Base-by-base conservation (phyloP, 768 basidiomycete genomes). In the Strobilomyces dryophilus region DNA sequence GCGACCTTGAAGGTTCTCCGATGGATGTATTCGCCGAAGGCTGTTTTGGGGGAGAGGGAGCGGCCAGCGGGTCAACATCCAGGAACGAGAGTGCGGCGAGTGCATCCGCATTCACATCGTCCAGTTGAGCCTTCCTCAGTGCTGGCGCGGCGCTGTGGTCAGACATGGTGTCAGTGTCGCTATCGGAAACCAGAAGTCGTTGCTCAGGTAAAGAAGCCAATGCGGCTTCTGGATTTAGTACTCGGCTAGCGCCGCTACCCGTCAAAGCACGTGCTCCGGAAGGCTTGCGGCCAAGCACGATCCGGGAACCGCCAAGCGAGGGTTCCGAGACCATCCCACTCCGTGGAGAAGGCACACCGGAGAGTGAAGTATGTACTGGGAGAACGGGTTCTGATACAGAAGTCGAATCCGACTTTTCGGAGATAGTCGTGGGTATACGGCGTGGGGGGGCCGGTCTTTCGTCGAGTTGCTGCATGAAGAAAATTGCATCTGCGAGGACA, bases 21-120 rank as follows among this genome's bases (percentile, higher is more conserved):
- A 32, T 8, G 26, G 60, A 37, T 20, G 49, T 37, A 48, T 41
- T 53, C 29, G 49, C 26, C 44, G 21, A 12, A 31, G 47, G 35
- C 14, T 27, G 63, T 44, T 57, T 61, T 31, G 47, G 52, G 47
- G 64, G 63, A 14, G 61, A 56, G 12, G 58, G 53, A 14, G 65
- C 57, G 34, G 44, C 46, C 26, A 54, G 47, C 4, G 66, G 51
- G 21, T 58, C 72, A 52, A 76, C 74, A 57, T 83, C 83, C 52
- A 93, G 75, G 70, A 89, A 93, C 29, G 83, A 80, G 61, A 94
- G 62, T 2, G 88, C 91, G 3, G 89, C 91, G 45, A 92, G 73
- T 11, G 84, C 90, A 70, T 92, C 91, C 24, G 76, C 76, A 56
- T 83, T 74, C 39, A 73, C 73, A 54, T 84, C 84, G 42, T 79